Evolutionary conservation across 2,329 filamentous ascomycete genomes (phyloP).

Genomic region (Shiraia bambusicola): DNA sequence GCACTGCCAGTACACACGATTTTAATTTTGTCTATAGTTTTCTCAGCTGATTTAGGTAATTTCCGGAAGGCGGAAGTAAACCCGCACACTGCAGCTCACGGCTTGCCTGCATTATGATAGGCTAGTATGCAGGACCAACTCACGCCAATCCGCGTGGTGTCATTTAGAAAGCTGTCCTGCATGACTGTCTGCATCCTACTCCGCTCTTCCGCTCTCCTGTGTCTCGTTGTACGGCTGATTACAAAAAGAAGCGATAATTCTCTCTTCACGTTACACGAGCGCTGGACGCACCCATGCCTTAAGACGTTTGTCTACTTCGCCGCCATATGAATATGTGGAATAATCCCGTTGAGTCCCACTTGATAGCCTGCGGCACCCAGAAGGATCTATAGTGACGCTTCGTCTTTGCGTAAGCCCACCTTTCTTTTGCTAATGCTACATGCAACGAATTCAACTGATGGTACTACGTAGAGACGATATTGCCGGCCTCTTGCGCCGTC

Average conservation of each 20-base stretch:
- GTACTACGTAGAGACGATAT: too few species aligned
- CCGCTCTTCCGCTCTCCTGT: slow-evolving; percentile 9
- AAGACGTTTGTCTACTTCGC: too few species aligned
- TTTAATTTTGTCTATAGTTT: not conserved
- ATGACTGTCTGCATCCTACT: slow-evolving; percentile 4
- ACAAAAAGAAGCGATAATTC: not conserved
- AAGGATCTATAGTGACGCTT: too few species aligned
- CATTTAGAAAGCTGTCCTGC: slow-evolving; percentile 1
- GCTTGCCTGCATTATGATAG: slow-evolving; percentile 6
- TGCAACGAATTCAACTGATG: too few species aligned
- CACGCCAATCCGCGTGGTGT: slow-evolving; percentile 10
- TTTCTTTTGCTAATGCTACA: too few species aligned
- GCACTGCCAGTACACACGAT: not conserved
- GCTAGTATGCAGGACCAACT: slow-evolving; percentile 11
- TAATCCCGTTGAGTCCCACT: too few species aligned
- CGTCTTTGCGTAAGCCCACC: too few species aligned
- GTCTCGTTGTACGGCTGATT: slow-evolving; percentile 7
- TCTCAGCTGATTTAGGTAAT: slow-evolving; percentile 10
- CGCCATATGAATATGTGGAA: too few species aligned
- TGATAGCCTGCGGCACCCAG: too few species aligned
- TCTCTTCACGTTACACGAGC: too few species aligned
- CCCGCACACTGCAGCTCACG: slow-evolving; percentile 3
- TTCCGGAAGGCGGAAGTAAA: slow-evolving; percentile 11
- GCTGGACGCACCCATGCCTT: too few species aligned
- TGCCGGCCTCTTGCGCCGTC: too few species aligned